phyloP scores from a whole-genome alignment of 768 basidiomycete species.

The Calocybe cyanea region DNA sequence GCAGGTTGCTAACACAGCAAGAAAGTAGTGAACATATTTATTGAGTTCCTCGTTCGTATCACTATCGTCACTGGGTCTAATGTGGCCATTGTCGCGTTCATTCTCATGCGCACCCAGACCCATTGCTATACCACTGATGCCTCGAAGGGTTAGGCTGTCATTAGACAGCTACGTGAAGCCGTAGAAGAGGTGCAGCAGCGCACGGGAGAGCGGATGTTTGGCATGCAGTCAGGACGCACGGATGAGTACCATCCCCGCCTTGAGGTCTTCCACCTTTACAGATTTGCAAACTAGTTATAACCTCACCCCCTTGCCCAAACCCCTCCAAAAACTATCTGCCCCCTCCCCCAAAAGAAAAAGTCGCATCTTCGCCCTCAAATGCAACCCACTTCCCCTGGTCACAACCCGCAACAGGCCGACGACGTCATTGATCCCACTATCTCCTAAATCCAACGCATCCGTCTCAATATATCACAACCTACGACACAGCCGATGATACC shows the following conservation, averaged over 20 bases:
- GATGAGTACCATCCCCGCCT: conserved; percentile 44
- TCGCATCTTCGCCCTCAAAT: conserved; percentile 93
- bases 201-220: conserved; percentile 88
- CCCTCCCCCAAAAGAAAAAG: conserved; percentile 96
- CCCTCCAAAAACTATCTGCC: conserved; percentile 90
- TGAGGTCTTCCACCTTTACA: too few relatives aligned
- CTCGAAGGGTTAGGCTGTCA: conserved; percentile 93
- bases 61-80: conserved; percentile 56
- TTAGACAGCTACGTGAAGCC: conserved; percentile 93
- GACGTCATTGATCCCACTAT: too few relatives aligned
- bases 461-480: too few relatives aligned
- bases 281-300: conserved; percentile 65
- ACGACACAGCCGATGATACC: conserved; percentile 95
- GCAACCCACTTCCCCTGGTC: conserved; percentile 91
- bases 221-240: conserved; percentile 89
- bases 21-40: conserved; percentile 99
- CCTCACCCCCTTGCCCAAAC: conserved; percentile 63
- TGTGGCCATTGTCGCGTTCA: conserved; percentile 93
- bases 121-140: conserved; percentile 98
- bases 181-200: conserved; percentile 94
- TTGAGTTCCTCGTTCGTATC: conserved; percentile 87
- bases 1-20: conserved; percentile 98
- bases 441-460: too few relatives aligned
- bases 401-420: too few relatives aligned
- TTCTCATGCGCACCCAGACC: conserved; percentile 97